Conservation (phyloP, 352 stramenopile species). For the Globisporangium rhizosaccharum region DNA sequence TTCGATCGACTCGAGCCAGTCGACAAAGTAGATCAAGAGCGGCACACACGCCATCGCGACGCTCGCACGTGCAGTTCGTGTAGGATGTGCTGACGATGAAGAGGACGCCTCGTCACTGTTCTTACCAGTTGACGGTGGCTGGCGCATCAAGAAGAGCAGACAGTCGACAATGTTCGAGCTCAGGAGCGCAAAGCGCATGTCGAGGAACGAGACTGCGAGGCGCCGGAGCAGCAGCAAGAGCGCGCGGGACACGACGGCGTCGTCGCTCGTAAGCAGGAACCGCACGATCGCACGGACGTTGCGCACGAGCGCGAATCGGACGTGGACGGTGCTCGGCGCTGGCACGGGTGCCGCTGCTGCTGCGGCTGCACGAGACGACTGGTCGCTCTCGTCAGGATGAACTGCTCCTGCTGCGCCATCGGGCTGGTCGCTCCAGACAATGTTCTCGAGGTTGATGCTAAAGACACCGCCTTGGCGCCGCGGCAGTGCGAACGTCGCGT, state of each 20-base stretch:
- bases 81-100: not conserved
- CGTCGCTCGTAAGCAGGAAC: slow-evolving; percentile 56
- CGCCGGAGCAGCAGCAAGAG: slow-evolving; percentile 55
- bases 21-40: slow-evolving; percentile 64
- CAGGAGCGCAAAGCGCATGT: slow-evolving; percentile 68
- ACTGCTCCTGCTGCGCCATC: slow-evolving; percentile 6
- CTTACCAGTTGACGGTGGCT: slow-evolving; percentile 1
- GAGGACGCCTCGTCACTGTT: not conserved
- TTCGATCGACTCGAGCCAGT: slow-evolving; percentile 82
- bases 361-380: slow-evolving; percentile 8
- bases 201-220: slow-evolving; percentile 59
- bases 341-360: slow-evolving; percentile 21
- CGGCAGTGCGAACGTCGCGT: slow-evolving; percentile 18
- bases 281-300: slow-evolving; percentile 58
- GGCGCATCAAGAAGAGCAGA: slow-evolving; percentile 54
- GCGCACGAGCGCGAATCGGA: slow-evolving; percentile 68
- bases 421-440: slow-evolving; percentile 75
- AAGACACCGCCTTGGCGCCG: slow-evolving; percentile 60
- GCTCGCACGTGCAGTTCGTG: slow-evolving; percentile 2
- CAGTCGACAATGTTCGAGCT: slow-evolving; percentile 77
- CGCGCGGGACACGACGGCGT: slow-evolving; percentile 40
- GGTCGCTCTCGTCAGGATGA: slow-evolving; percentile 21
- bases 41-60: slow-evolving; percentile 56
- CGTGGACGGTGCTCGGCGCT: slow-evolving; percentile 41
- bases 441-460: slow-evolving; percentile 70